These are phyloP conservation scores for Ehretia macrophylla DNA, from an alignment of 257 asterid genomes.

Conservation along the genomic window DNA sequence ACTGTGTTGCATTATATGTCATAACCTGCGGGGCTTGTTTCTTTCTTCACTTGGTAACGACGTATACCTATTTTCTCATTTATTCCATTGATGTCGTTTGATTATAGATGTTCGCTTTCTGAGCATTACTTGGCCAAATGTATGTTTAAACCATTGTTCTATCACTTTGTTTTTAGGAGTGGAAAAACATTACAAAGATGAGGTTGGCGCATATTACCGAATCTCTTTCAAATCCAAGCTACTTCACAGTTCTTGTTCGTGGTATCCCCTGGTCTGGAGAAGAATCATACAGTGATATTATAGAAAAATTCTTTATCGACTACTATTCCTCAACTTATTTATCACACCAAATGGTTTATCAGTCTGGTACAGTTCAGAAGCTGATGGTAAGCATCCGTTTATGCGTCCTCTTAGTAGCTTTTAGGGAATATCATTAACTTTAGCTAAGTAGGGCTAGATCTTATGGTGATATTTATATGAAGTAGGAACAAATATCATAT, in stretches of 20 bases:
- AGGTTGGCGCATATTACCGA: slow-evolving; percentile 22
- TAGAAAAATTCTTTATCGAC: slow-evolving; percentile 28
- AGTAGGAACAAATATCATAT: too few species aligned
- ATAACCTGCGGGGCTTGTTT: slow-evolving; percentile 23
- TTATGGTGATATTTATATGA: too few species aligned
- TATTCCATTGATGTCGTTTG: neutral
- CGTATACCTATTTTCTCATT: neutral
- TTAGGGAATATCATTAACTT: neutral
- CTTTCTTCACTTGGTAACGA: slow-evolving; percentile 34
- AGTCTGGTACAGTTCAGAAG: slow-evolving; percentile 21
- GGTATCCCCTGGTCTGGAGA: slow-evolving; percentile 27
- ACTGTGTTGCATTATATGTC: slow-evolving; percentile 29
- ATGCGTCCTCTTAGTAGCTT: neutral
- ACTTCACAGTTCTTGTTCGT: slow-evolving; percentile 40
- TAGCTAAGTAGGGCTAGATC: too few species aligned
- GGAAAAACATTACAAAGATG: slow-evolving; percentile 14
- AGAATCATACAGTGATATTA: slow-evolving; percentile 18
- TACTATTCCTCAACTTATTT: slow-evolving; percentile 34
- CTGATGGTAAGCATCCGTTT: slow-evolving; percentile 33
- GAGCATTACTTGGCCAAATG: neutral
- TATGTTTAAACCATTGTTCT: neutral
- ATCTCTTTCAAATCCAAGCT: slow-evolving; percentile 23
- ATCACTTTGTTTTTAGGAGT: slow-evolving; percentile 18
- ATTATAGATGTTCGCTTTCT: neutral
- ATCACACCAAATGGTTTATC: slow-evolving; percentile 35